Percentiles rank a stretch among this genome's conserved stretches.
phyloP scores from a whole-genome alignment of 495 filamentous ascomycete genomes.

The Cercophora newfieldiana region DNA sequence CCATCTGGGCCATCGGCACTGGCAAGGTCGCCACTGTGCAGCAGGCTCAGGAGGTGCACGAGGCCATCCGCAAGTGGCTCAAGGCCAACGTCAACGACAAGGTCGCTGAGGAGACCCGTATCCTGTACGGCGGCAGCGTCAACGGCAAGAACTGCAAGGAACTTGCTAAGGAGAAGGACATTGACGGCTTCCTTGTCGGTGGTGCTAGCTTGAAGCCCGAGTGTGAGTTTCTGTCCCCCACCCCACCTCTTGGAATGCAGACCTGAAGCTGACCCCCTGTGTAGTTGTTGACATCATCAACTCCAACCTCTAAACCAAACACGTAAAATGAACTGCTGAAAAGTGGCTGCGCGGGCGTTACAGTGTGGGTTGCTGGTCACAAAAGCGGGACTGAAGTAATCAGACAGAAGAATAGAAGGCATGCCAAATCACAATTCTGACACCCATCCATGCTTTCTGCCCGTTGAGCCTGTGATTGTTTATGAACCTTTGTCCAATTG shows the following conservation, averaged over 20 bases:
- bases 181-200: slow-evolving; percentile 97
- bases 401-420: neutral
- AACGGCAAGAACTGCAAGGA: slow-evolving; percentile 98
- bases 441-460: neutral
- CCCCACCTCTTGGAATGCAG: neutral
- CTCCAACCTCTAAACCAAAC: slow-evolving; percentile 43
- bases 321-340: neutral
- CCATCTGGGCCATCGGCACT: slow-evolving; percentile 98
- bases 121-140: slow-evolving; percentile 95
- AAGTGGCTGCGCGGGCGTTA: neutral
- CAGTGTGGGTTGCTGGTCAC: neutral
- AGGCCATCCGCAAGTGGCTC: slow-evolving; percentile 88
- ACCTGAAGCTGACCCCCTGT: slow-evolving; percentile 26
- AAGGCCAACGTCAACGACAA: slow-evolving; percentile 66
- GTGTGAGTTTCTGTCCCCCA: slow-evolving; percentile 58
- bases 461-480: neutral
- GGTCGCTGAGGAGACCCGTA: slow-evolving; percentile 75
- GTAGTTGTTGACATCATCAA: slow-evolving; percentile 64
- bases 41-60: slow-evolving; percentile 95
- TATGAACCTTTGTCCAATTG: neutral
- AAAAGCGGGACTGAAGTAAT: neutral
- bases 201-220: slow-evolving; percentile 98
- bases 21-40: slow-evolving; percentile 93
- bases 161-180: slow-evolving; percentile 84
- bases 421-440: slow-evolving; percentile 4